Evolutionary conservation across 805 yeast genomes (phyloP).

Genomic region (Metschnikowia matae): DNA sequence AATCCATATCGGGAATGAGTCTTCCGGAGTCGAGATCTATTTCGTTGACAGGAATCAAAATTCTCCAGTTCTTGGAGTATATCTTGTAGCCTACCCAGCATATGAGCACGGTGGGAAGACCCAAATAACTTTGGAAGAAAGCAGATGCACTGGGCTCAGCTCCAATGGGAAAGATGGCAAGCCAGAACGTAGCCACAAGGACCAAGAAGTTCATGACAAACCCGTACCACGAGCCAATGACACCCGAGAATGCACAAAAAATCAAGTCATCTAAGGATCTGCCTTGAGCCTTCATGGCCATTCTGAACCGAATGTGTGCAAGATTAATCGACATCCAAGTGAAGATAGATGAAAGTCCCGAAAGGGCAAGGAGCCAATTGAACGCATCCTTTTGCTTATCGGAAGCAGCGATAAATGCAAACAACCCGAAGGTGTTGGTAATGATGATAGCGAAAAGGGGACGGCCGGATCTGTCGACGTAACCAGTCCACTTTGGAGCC

Average conservation of each 20-base stretch:
- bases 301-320: conserved; percentile 40
- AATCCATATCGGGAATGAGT: conserved; percentile 21
- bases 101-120: conserved; percentile 21
- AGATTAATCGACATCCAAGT: conserved; percentile 42
- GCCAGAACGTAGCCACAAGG: conserved; percentile 26
- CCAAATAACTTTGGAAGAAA: conserved; percentile 27
- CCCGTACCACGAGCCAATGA: conserved; percentile 24
- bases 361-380: conserved; percentile 40
- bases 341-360: conserved; percentile 40
- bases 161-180: conserved; percentile 26
- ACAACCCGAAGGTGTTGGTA: conserved; percentile 32
- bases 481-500: conserved; percentile 33
- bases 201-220: conserved; percentile 21
- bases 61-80: conserved; percentile 18
- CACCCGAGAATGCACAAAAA: conserved; percentile 48
- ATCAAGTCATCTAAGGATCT: conserved; percentile 47
- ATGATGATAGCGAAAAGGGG: conserved; percentile 36
- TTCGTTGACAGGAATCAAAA: conserved; percentile 18
- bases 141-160: conserved; percentile 17
- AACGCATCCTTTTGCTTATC: conserved; percentile 36
- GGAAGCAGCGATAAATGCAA: conserved; percentile 40
- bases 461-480: conserved; percentile 38
- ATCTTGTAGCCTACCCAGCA: conserved; percentile 24
- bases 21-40: conserved; percentile 28
- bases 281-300: conserved; percentile 39